Conservation (phyloP, 225 moss, liverwort and hornwort genomes). For the Physcomitrellopsis africana region DNA sequence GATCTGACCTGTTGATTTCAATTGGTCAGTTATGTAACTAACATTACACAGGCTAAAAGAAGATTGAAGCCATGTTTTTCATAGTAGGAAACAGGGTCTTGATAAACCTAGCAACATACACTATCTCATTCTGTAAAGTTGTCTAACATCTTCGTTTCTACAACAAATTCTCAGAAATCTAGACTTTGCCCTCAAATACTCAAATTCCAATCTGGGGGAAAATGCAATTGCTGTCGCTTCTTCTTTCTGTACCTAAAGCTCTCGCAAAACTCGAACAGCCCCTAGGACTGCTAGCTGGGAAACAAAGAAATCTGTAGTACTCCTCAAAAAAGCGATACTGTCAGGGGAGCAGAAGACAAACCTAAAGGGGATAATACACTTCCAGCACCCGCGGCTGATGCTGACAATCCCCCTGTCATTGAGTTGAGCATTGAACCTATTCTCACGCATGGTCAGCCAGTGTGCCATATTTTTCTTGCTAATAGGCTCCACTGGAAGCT, state of each 20-base stretch:
- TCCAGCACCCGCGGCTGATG: slow-evolving; percentile 72
- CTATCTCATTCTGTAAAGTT: not conserved
- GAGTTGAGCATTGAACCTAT: slow-evolving; percentile 95
- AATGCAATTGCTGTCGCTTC: not conserved
- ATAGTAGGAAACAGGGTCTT: not conserved
- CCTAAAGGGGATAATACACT: slow-evolving; percentile 83
- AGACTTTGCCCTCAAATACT: not conserved
- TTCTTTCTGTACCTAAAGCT: not conserved
- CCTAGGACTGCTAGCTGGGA: not conserved
- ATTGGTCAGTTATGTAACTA: not conserved
- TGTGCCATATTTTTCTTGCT: slow-evolving; percentile 73
- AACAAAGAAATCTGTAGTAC: not conserved
- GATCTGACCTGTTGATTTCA: slow-evolving; percentile 72
- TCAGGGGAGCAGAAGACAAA: slow-evolving; percentile 35
- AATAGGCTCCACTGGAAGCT: slow-evolving; percentile 60
- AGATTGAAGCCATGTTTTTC: not conserved
- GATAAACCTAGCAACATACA: not conserved
- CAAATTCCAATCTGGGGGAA: too few species aligned
- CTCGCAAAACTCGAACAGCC: slow-evolving; percentile 15
- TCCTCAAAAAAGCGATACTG: not conserved
- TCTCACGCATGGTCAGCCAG: slow-evolving; percentile 83
- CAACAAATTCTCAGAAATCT: slow-evolving; percentile 2
- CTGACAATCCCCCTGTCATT: slow-evolving; percentile 78
- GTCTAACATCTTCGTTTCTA: not conserved
- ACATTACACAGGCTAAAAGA: not conserved